Percentiles rank a stretch among this genome's conserved stretches.
phyloP scores from a whole-genome alignment of 176 grass and related monocot species.

The Aegilops sharonensis region DNA sequence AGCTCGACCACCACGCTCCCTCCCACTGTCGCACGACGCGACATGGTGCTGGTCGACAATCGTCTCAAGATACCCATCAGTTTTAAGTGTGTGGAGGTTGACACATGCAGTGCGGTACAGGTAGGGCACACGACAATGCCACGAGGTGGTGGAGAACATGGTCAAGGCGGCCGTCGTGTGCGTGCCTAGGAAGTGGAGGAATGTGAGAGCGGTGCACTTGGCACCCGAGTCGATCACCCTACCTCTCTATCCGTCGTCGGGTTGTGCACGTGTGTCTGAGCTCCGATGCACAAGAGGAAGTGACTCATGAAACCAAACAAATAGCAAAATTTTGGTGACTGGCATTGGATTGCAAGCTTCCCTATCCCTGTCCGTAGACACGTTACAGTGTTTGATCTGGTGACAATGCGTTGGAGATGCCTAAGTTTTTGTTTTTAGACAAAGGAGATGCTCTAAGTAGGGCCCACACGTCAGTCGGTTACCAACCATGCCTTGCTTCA shows the following conservation, averaged over 20 bases:
- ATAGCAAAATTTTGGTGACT: no score
- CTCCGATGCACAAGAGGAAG: no score
- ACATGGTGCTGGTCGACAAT: slow-evolving; percentile 42
- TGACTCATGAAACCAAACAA: no score
- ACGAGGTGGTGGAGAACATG: slow-evolving; percentile 43
- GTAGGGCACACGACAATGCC: slow-evolving; percentile 34
- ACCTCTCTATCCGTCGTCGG: slow-evolving; percentile 36
- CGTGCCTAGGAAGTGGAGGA: slow-evolving; percentile 64
- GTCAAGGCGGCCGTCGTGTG: slow-evolving; percentile 34
- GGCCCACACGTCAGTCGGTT: not conserved
- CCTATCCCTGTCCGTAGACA: no score
- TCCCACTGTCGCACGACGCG: slow-evolving; percentile 23
- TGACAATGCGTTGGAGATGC: no score
- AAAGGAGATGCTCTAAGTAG: not conserved
- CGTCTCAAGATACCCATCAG: slow-evolving; percentile 17
- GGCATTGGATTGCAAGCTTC: no score
- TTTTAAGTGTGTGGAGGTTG: slow-evolving; percentile 35
- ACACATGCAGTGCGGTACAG: slow-evolving; percentile 41
- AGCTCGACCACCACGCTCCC: slow-evolving; percentile 1
- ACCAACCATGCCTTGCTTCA: not conserved
- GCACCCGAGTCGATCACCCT: slow-evolving; percentile 43
- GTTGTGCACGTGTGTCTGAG: not conserved
- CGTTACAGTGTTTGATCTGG: no score
- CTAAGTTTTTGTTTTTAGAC: not conserved
- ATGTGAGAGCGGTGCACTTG: slow-evolving; percentile 56